Percentiles rank a stretch among this genome's conserved stretches.
Conservation (phyloP, 2,329 filamentous ascomycete genomes). For the Botryotinia globosa region DNA sequence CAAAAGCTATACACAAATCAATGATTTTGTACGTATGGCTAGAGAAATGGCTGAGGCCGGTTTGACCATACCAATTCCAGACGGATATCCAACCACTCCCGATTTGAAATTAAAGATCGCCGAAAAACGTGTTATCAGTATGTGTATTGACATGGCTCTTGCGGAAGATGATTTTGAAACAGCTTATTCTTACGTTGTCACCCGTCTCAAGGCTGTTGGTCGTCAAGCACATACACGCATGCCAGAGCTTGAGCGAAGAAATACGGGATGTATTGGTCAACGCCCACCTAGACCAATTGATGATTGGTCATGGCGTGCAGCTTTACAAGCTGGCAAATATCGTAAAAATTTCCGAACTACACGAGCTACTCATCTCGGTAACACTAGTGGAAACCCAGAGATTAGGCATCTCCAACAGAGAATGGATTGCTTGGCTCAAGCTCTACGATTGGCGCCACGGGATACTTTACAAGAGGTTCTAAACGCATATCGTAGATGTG, state of each 20-base stretch:
- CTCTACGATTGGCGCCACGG: slow-evolving; percentile 69
- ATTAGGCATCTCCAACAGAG: slow-evolving; percentile 76
- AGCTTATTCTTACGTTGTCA: slow-evolving; percentile 79
- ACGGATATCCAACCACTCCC: slow-evolving; percentile 17
- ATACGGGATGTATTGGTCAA: slow-evolving; percentile 32
- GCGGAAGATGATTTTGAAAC: slow-evolving; percentile 80
- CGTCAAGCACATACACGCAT: slow-evolving; percentile 32
- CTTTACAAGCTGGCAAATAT: slow-evolving; percentile 75
- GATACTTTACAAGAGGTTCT: slow-evolving; percentile 71
- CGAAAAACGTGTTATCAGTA: slow-evolving; percentile 68
- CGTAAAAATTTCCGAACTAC: slow-evolving; percentile 53
- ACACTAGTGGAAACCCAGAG: slow-evolving; percentile 56
- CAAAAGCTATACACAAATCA: slow-evolving; percentile 69
- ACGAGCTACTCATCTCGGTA: slow-evolving; percentile 58
- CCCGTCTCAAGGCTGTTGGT: slow-evolving; percentile 53
- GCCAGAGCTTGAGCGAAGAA: slow-evolving; percentile 26
- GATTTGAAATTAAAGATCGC: slow-evolving; percentile 40
- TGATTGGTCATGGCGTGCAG: slow-evolving; percentile 75
- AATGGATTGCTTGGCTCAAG: slow-evolving; percentile 74
- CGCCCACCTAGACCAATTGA: slow-evolving; percentile 44
- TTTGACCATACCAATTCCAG: slow-evolving; percentile 38
- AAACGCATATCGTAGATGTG: slow-evolving; percentile 70
- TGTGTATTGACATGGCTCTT: slow-evolving; percentile 77
- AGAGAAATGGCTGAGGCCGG: slow-evolving; percentile 63
- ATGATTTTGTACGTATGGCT: slow-evolving; percentile 69